A percentile compares a stretch with the other conserved stretches of the same genome.
These are phyloP conservation scores for Geum urbanum DNA, from an alignment of 306 rosid genomes.

Conservation along the genomic window DNA sequence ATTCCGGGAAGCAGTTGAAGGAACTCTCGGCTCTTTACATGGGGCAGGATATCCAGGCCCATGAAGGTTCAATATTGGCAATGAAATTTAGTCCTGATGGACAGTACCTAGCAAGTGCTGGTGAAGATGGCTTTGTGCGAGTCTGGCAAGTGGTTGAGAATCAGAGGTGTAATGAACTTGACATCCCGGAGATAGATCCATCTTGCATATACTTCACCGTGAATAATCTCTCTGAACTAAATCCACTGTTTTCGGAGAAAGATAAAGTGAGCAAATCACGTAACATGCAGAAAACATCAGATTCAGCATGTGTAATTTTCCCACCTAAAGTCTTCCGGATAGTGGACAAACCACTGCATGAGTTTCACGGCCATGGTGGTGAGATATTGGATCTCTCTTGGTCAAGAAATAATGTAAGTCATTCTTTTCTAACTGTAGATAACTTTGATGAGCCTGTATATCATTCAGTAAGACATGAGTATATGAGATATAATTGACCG, in stretches of 20 bases:
- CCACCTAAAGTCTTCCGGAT: conserved; percentile 80
- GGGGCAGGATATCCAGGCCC: conserved; percentile 93
- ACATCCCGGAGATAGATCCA: conserved; percentile 78
- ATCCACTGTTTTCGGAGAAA: conserved; percentile 62
- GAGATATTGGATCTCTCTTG: conserved; percentile 87
- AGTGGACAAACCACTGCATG: conserved; percentile 75
- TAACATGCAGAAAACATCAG: conserved; percentile 59
- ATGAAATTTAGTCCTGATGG: conserved; percentile 98
- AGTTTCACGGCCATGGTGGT: conserved; percentile 74
- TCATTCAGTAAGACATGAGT: not conserved
- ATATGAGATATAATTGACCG: conserved; percentile 17
- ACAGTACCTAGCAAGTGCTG: conserved; percentile 88
- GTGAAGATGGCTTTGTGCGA: conserved; percentile 79
- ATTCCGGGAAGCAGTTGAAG: conserved; percentile 50
- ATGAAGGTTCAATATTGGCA: conserved; percentile 71
- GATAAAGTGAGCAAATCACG: conserved; percentile 52
- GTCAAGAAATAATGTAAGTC: conserved; percentile 88
- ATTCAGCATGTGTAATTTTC: conserved; percentile 76
- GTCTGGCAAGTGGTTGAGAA: conserved; percentile 89
- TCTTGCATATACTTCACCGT: conserved; percentile 82
- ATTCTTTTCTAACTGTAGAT: conserved; percentile 16
- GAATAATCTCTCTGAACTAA: conserved; percentile 67
- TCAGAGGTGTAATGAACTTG: conserved; percentile 67
- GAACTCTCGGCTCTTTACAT: conserved; percentile 82
- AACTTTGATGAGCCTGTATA: conserved; percentile 11